A percentile compares a stretch with the other conserved stretches of the same genome.
Evolutionary conservation across 2,329 filamentous ascomycete genomes (phyloP).

Genomic region (Diaporthe sp.): DNA sequence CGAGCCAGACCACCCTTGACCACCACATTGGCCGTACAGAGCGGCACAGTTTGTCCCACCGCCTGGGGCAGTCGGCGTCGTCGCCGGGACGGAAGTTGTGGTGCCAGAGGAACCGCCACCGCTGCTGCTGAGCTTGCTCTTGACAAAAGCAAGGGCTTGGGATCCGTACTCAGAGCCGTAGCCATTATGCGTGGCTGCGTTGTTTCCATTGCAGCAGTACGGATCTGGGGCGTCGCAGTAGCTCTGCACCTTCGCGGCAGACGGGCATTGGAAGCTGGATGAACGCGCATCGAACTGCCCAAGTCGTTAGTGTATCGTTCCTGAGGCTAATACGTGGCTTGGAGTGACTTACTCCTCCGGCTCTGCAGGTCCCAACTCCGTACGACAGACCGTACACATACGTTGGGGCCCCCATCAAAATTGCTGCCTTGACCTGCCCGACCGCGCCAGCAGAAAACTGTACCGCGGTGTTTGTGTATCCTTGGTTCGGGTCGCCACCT

Average conservation of each 20-base stretch:
- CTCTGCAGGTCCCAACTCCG: slow-evolving; percentile 71
- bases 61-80: slow-evolving; percentile 25
- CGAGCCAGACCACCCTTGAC: slow-evolving; percentile 26
- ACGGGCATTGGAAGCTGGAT: slow-evolving; percentile 68
- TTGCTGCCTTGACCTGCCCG: slow-evolving; percentile 71
- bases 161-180: slow-evolving; percentile 75
- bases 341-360: slow-evolving; percentile 66
- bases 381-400: slow-evolving; percentile 69
- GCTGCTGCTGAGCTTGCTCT: slow-evolving; percentile 48
- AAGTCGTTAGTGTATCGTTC: not conserved
- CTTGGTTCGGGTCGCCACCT: slow-evolving; percentile 64
- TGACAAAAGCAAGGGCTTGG: slow-evolving; percentile 72
- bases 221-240: slow-evolving; percentile 77
- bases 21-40: slow-evolving; percentile 38
- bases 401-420: slow-evolving; percentile 76
- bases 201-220: slow-evolving; percentile 76
- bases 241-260: slow-evolving; percentile 67
- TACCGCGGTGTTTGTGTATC: slow-evolving; percentile 59
- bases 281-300: slow-evolving; percentile 72
- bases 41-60: slow-evolving; percentile 26
- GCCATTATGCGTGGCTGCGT: slow-evolving; percentile 71
- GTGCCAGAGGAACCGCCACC: slow-evolving; percentile 12
- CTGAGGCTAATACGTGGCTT: not conserved
- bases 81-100: slow-evolving; percentile 16
- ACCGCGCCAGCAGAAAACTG: slow-evolving; percentile 62